These are phyloP conservation scores for Urtica urens DNA, from an alignment of 306 rosid species.

Conservation along the genomic window DNA sequence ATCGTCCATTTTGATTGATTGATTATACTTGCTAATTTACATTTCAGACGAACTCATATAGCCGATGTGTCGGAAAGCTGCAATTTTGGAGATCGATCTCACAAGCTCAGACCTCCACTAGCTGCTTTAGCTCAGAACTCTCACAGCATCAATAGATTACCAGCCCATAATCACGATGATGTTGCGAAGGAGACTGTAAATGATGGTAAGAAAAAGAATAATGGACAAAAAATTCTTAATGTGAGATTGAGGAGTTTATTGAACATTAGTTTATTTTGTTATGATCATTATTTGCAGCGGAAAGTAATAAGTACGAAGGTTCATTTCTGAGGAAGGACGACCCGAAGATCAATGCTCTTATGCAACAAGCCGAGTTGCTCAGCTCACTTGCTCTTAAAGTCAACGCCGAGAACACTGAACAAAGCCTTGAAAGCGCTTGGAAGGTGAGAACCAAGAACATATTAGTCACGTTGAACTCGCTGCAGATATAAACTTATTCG, in stretches of 20 bases:
- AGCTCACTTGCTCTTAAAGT: conserved; percentile 82
- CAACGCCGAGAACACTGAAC: conserved; percentile 73
- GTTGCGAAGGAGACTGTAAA: conserved; percentile 28
- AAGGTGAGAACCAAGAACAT: conserved; percentile 70
- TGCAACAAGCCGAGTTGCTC: conserved; percentile 93
- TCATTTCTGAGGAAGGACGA: conserved; percentile 83
- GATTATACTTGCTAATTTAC: conserved; percentile 4
- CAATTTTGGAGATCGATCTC: conserved; percentile 45
- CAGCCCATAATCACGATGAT: conserved; percentile 33
- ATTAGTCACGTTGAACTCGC: no score
- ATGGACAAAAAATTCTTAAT: no score
- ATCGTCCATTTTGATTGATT: no score
- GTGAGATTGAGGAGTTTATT: no score
- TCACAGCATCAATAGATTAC: conserved; percentile 35
- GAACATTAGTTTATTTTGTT: no score
- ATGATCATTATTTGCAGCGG: conserved; percentile 34
- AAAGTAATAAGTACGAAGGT: conserved; percentile 47
- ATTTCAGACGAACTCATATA: conserved; percentile 54
- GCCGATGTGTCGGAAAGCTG: conserved; percentile 41
- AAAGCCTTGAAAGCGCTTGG: conserved; percentile 96
- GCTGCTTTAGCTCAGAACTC: conserved; percentile 72
- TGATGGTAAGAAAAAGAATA: conserved; percentile 46
- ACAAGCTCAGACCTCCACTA: conserved; percentile 61
- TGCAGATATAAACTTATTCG: conserved; percentile 19
- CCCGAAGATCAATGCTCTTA: conserved; percentile 63